phyloP scores from a whole-genome alignment of 2,329 filamentous ascomycete species.

The Aspergillus nomiae region DNA sequence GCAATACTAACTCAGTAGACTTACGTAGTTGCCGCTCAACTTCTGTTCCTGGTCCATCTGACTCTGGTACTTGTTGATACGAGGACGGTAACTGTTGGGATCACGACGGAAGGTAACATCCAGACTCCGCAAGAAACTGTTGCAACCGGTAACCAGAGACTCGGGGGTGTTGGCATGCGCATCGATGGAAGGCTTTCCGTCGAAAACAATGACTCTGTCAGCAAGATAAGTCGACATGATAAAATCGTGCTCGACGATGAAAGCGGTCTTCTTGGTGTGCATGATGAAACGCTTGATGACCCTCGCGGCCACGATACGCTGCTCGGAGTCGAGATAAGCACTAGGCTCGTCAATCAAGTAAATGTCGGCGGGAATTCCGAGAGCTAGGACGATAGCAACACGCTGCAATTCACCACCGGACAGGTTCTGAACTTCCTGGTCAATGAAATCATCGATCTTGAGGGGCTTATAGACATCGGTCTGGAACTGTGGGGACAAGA shows the following conservation, averaged over 20 bases:
- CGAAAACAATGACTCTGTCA: conserved; percentile 97
- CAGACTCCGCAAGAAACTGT: conserved; percentile 92
- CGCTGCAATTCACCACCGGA: conserved; percentile 99
- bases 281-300: conserved; percentile 99
- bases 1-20: conserved; percentile 36
- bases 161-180: conserved; percentile 88
- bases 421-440: conserved; percentile 98
- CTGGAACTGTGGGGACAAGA: conserved; percentile 97
- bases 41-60: conserved; percentile 99
- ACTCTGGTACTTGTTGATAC: conserved; percentile 96
- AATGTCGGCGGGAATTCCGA: conserved; percentile 94
- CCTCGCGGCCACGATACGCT: conserved; percentile 94
- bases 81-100: conserved; percentile 90
- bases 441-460: conserved; percentile 98
- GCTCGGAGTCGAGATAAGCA: conserved; percentile 97
- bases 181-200: conserved; percentile 86
- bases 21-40: conserved; percentile 83
- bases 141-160: conserved; percentile 92
- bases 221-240: conserved; percentile 87
- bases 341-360: conserved; percentile 98
- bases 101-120: conserved; percentile 99
- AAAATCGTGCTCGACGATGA: conserved; percentile 99
- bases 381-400: conserved; percentile 95
- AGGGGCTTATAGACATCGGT: conserved; percentile 99
- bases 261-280: conserved; percentile 99